Evolutionary conservation across 768 basidiomycete species (phyloP), one percentile per base, ranked within the genome.

Genomic region (Amanita thiersii): DNA sequence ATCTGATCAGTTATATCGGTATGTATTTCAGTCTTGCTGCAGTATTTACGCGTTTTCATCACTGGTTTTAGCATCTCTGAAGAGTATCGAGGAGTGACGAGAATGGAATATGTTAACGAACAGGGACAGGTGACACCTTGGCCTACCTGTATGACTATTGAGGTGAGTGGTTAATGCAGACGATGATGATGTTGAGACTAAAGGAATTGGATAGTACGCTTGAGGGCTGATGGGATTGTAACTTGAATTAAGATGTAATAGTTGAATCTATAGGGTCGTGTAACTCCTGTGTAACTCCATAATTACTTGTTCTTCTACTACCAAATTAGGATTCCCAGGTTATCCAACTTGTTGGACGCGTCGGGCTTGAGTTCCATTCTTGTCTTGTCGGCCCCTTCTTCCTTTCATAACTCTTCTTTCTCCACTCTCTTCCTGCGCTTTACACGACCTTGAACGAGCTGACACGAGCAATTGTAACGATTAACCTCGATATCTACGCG

Each of bases 111-210:
- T 46, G 60, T 68, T 21, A 58, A 62, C 38, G 47, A 52, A 4
- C 44, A 56, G 15, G 67, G 70, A 6, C 51, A 63, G 24, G 52
- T 68, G 5, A 59, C 61, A 2, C 67, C 68, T 10, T 72, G 64
- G 59, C 64, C 72, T 0, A 66, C 68, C 35, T 68, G 70, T 19
- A 52, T 75, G 44, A 52, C 66, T 44, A 50, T 71, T 21, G 50
- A 66, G 56, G 61, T 64, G 43, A 25, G 54, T 52, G 26, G 9
- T 15, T 6, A 5, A 3, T 31, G n/a, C 4, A 10, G 10, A 4
- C 14, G 1, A 20, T 12, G 9, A 30, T 33, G 19, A 42, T 35
- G 14, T 7, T 21, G n/a, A n/a, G n/a, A n/a, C n/a, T n/a, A n/a
- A n/a, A n/a, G n/a, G n/a, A n/a, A n/a, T 31, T 41, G 1, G 18